These are phyloP conservation scores for Neurospora sp. DNA, from an alignment of 2,329 filamentous ascomycete genomes.

Conservation along the genomic window DNA sequence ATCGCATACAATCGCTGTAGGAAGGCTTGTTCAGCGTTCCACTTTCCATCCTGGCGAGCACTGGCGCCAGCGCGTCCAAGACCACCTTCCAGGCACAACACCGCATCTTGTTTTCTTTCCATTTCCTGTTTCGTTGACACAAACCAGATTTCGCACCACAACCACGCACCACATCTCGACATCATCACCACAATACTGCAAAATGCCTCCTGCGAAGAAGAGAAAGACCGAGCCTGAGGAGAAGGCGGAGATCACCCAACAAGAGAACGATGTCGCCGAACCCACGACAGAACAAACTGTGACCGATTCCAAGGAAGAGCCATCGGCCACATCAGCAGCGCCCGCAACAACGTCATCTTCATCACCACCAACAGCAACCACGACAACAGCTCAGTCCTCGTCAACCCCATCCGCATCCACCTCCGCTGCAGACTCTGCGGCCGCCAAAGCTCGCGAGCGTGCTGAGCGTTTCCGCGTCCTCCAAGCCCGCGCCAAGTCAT, in stretches of 20 bases:
- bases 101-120: not conserved
- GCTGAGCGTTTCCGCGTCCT: conserved; percentile 79
- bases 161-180: not conserved
- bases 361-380: conserved; percentile 2
- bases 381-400: not conserved
- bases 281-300: conserved; percentile 5
- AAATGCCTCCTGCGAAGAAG: conserved; percentile 23
- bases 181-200: not conserved
- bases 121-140: not conserved
- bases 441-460: conserved; percentile 50
- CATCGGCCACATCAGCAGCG: not conserved
- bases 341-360: conserved; percentile 1
- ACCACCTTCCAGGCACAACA: not conserved
- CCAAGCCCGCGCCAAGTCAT: conserved; percentile 67
- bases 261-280: conserved; percentile 4
- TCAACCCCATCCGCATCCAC: not conserved
- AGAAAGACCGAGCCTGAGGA: conserved; percentile 19
- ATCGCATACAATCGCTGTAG: not conserved
- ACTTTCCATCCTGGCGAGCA: not conserved
- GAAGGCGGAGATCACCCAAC: conserved; percentile 3
- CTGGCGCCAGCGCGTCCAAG: not conserved
- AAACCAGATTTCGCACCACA: not conserved
- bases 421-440: conserved; percentile 19
- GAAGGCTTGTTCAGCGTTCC: not conserved
- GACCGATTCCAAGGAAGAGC: not conserved